phyloP scores from a whole-genome alignment of 768 basidiomycete genomes.

The Auricularia auricula-judae region DNA sequence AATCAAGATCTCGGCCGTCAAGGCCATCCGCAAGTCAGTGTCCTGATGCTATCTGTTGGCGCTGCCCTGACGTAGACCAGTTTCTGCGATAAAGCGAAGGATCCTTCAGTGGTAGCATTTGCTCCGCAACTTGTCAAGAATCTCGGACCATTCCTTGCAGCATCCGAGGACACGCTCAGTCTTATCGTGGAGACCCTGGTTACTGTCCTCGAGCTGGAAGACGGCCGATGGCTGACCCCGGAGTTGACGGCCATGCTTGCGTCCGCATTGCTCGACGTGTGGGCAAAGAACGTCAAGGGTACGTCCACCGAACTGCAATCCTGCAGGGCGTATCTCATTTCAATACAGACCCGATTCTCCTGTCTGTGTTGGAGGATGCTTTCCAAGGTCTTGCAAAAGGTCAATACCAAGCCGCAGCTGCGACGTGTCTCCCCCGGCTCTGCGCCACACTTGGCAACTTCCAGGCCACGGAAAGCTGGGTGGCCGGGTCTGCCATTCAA shows the following conservation, averaged over 20 bases:
- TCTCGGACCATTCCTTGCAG: conserved; percentile 70
- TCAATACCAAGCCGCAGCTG: conserved; percentile 63
- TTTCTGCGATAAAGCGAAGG: conserved; percentile 57
- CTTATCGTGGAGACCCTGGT: conserved; percentile 80
- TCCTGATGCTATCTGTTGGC: background rate
- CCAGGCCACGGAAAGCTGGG: conserved; percentile 55
- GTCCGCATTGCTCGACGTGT: conserved; percentile 61
- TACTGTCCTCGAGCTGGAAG: conserved; percentile 63
- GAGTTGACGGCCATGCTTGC: conserved; percentile 60
- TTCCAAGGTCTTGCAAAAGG: conserved; percentile 56
- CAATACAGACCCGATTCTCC: conserved; percentile 71
- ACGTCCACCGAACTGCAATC: background rate
- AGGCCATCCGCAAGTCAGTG: conserved; percentile 82
- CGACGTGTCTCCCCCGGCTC: conserved; percentile 62
- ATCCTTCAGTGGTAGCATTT: conserved; percentile 47
- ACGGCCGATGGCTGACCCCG: conserved; percentile 58
- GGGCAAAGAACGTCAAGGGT: conserved; percentile 85
- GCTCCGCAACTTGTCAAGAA: conserved; percentile 67
- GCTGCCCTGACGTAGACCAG: conserved; percentile 23
- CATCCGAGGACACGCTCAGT: conserved; percentile 81
- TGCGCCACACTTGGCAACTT: conserved; percentile 51
- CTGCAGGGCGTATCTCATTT: background rate
- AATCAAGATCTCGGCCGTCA: conserved; percentile 89
- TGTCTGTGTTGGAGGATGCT: conserved; percentile 77
- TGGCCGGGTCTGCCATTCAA: conserved; percentile 73